phyloP scores from a whole-genome alignment of 2,329 filamentous ascomycete species.

The Microdochium paspali region DNA sequence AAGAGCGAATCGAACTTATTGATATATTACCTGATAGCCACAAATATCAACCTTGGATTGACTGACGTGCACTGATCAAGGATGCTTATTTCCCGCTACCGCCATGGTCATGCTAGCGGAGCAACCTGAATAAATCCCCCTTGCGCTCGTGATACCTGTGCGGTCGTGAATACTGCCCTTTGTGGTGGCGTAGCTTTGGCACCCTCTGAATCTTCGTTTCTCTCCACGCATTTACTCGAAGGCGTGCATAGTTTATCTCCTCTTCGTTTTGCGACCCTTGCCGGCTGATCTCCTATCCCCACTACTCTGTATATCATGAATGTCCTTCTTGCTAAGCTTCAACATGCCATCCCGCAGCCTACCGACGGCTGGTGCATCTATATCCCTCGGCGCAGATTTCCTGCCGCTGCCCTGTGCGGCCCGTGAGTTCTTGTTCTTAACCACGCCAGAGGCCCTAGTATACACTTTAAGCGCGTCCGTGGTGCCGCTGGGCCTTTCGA shows the following conservation, averaged over 20 bases:
- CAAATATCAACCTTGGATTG: no score
- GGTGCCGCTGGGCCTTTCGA: slow-evolving; percentile 48
- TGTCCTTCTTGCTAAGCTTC: slow-evolving; percentile 1
- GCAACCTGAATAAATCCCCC: no score
- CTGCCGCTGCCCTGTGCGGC: slow-evolving; percentile 22
- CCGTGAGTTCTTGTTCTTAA: slow-evolving; percentile 24
- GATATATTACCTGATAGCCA: no score
- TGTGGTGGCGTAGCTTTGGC: no score
- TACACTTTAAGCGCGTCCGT: slow-evolving; percentile 16
- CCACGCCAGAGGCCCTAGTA: slow-evolving; percentile 15
- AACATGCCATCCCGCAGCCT: slow-evolving; percentile 59
- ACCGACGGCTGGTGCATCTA: slow-evolving; percentile 68
- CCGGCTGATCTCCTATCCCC: neutral
- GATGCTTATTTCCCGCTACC: no score
- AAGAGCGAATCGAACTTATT: neutral
- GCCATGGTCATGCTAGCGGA: no score
- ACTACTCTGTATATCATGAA: neutral
- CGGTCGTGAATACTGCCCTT: no score
- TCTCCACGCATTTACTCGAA: no score
- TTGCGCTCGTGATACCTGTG: no score
- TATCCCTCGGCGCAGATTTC: slow-evolving; percentile 26
- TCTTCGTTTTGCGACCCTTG: neutral
- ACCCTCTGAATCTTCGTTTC: no score
- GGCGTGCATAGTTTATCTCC: neutral
- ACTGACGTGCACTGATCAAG: no score